A percentile compares a stretch with the other conserved stretches of the same genome.
These are phyloP conservation scores for Hypocreales sp. DNA, from an alignment of 2,329 filamentous ascomycete species.

Conservation along the genomic window DNA sequence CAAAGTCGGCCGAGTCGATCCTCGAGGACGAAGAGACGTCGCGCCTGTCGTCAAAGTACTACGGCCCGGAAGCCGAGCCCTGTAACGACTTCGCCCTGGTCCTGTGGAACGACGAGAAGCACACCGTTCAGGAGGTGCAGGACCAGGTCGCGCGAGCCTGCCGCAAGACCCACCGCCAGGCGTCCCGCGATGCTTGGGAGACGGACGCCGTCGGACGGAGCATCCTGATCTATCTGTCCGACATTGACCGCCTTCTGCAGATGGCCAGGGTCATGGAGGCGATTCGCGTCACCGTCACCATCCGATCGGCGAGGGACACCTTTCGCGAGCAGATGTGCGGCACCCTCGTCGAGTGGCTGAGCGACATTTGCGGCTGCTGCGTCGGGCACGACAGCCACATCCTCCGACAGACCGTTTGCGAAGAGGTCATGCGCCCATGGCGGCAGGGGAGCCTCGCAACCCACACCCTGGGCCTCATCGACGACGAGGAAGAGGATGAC, in stretches of 20 bases:
- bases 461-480: constrained; percentile 40
- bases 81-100: constrained; percentile 62
- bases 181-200: constrained; percentile 64
- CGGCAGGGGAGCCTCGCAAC: constrained; percentile 67
- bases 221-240: constrained; percentile 60
- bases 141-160: constrained; percentile 87
- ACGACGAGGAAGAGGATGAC: constrained; percentile 30
- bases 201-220: constrained; percentile 80
- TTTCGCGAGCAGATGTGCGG: constrained; percentile 98
- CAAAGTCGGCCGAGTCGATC: constrained; percentile 73
- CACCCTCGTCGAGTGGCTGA: constrained; percentile 92
- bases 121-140: constrained; percentile 81
- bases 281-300: constrained; percentile 90
- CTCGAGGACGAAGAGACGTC: constrained; percentile 67
- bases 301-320: constrained; percentile 83
- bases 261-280: constrained; percentile 84
- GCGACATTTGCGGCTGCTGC: constrained; percentile 79
- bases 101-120: constrained; percentile 98
- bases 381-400: constrained; percentile 69
- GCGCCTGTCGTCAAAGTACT: constrained; percentile 52
- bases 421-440: constrained; percentile 84
- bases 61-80: constrained; percentile 40
- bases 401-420: constrained; percentile 68
- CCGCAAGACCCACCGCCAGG: constrained; percentile 52
- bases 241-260: constrained; percentile 56